Evolutionary conservation across 768 basidiomycete species (phyloP), one percentile per base, ranked within the genome.

Genomic region (Rhizopogon rudus): DNA sequence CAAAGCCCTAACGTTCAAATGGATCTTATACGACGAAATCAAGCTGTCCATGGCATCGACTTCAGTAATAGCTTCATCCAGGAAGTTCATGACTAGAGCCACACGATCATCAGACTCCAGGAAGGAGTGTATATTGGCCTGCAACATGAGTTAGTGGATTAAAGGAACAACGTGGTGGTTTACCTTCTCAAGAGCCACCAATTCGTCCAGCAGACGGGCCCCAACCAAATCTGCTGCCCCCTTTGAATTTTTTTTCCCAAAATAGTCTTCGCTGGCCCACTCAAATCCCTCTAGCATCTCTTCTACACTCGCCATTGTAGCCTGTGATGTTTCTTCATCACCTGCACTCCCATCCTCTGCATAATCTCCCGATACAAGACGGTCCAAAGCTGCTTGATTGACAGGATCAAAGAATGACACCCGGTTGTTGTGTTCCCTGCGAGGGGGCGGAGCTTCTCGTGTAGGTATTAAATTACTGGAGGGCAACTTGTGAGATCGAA

Each of bases 271-370:
- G 57, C 85, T 87, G 4, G 91, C 87, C 94, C 94, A 98, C 69
- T 98, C 97, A 64, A 97, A 97, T 0, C 97, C 95, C 64, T 99
- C 97, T 25, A 99, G 78, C 93, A 99, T 95, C 68, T 99, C 97
- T 67, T 99, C 97, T 2, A 99, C 93, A 69, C 85, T 97, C 5
- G 87, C 76, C 72, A 99, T 79, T 3, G 91, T 92, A 8, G 87
- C 90, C 59, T 91, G 87, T 10, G 83, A 79, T 54, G 81, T 84
- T 61, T 91, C 90, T 52, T 88, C 87, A 54, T 86, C 86, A 12
- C 77, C 82, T 14, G 81, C 80, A 8, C 72, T 74, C 29, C 83
- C 84, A 25, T 79, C 80, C 9, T 71, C 65, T 25, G 67, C 75
- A 55, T 75, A 72, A 35, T 67, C 67, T 3, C 70, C 72, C 31